Evolutionary conservation across 1,139 yeast species (phyloP), one percentile per base, ranked within the genome.

Genomic region (Kazachstania sp.): DNA sequence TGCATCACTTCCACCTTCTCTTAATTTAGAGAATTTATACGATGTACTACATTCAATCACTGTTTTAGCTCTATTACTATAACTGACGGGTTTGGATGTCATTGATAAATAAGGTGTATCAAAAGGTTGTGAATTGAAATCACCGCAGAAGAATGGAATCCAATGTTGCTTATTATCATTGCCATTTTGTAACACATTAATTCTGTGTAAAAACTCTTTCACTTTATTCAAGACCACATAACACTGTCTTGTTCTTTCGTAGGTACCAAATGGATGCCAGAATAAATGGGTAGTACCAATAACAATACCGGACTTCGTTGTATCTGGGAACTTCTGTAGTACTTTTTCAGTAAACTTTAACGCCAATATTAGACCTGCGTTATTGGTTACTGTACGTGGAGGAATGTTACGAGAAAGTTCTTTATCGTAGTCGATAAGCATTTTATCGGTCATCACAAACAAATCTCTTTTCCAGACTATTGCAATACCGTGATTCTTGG

Each of bases 191-290:
- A 57, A 38, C 18, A 60, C 54, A 37, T 64, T 58, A 48, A 81
- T 71, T 19, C 78, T 67, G 13, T 70, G 66, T 29, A 63, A 63
- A 54, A 86, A 82, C 52, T 78, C 81, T 45, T 71, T 65, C 51
- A 79, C 73, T 54, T 79, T 77, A 34, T 73, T 68, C 51, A 86
- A 60, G 3, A 84, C 71, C 36, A 86, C 63, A 52, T 81, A 85
- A 9, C 86, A 76, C 61, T 88, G 97, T 56, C 96, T 73, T 0
- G 95, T 81, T 60, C 97, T 73, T 60, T 87, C 96, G 61, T 73
- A 86, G 0, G 95, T 85, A 0, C 96, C 97, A 65, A 81, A 81
- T 4, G 97, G 97, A 64, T 87, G 96, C 97, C 97, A 88, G 58
- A 83, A 88, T 52, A 87, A 64, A 67, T 88, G 97, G 0, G 95